These are phyloP conservation scores for Debaryomycetaceae sp. DNA, from an alignment of 1,139 yeast species.

Conservation along the genomic window DNA sequence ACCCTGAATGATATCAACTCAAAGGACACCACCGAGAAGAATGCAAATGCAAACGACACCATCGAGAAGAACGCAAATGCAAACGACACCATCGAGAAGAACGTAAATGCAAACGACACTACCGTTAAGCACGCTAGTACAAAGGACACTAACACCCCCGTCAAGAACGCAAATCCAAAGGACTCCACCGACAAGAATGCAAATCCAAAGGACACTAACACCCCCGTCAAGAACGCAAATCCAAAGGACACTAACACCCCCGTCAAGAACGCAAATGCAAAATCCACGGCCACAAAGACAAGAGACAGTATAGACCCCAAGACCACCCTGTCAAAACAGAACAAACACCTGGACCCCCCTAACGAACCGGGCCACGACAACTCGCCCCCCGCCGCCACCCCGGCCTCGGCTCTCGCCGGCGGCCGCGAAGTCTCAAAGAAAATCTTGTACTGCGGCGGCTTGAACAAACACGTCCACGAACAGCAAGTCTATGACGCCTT, in stretches of 20 bases:
- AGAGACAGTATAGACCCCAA: no score
- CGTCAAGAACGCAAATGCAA: neutral
- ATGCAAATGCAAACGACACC: neutral
- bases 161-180: constrained; percentile 1
- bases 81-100: neutral
- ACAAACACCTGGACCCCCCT: constrained; percentile 1
- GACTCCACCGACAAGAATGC: neutral
- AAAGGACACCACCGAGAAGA: neutral
- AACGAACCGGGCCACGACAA: neutral
- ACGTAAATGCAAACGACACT: neutral
- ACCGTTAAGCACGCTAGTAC: neutral
- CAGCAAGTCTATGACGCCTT: constrained; percentile 52
- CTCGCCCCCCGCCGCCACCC: constrained; percentile 9
- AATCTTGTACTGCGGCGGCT: constrained; percentile 68
- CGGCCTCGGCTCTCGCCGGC: constrained; percentile 68
- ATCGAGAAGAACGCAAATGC: neutral
- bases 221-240: constrained; percentile 1
- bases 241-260: no score
- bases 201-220: neutral
- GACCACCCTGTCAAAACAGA: neutral
- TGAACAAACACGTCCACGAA: constrained; percentile 57
- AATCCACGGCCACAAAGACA: no score
- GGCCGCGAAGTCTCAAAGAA: constrained; percentile 70
- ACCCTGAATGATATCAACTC: neutral
- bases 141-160: neutral